A percentile compares a stretch with the other conserved stretches of the same genome.
Conservation (phyloP, 1,284 basidiomycete species). For the Fistulina hepatica region DNA sequence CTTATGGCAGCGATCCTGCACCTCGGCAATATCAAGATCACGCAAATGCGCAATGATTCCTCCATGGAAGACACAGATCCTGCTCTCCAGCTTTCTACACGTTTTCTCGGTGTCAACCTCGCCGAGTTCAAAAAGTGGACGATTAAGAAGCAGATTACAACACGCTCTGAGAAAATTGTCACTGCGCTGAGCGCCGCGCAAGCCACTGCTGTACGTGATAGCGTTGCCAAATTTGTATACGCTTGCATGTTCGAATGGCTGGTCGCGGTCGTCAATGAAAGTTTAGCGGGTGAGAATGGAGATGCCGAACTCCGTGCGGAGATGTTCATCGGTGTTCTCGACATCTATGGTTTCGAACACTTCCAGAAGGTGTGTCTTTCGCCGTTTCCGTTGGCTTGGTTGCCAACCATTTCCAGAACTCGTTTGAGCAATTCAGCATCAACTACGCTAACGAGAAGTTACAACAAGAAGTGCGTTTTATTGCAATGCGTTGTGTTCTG, state of each 20-base stretch:
- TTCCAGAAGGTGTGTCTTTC: constrained; percentile 68
- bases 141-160: constrained; percentile 93
- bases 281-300: constrained; percentile 82
- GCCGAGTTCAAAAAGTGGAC: constrained; percentile 99
- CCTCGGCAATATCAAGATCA: constrained; percentile 92
- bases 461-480: constrained; percentile 71
- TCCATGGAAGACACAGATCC: constrained; percentile 79
- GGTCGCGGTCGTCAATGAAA: constrained; percentile 94
- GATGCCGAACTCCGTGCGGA: constrained; percentile 79
- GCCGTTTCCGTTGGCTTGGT: constrained; percentile 4
- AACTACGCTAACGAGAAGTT: constrained; percentile 99
- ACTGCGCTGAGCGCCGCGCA: constrained; percentile 79
- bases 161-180: constrained; percentile 92
- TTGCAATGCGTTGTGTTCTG: background rate
- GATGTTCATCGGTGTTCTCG: constrained; percentile 98
- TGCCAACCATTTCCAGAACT: constrained; percentile 51
- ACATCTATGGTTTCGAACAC: constrained; percentile 95
- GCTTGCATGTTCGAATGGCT: constrained; percentile 99
- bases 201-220: constrained; percentile 92
- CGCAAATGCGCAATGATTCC: constrained; percentile 74
- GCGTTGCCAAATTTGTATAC: constrained; percentile 98
- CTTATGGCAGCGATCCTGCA: constrained; percentile 90
- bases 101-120: constrained; percentile 83
- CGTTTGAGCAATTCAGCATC: constrained; percentile 99
- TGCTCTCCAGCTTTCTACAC: constrained; percentile 72